phyloP scores from a whole-genome alignment of 176 grass and related monocot species.

The Rhipidocladum racemiflorum region DNA sequence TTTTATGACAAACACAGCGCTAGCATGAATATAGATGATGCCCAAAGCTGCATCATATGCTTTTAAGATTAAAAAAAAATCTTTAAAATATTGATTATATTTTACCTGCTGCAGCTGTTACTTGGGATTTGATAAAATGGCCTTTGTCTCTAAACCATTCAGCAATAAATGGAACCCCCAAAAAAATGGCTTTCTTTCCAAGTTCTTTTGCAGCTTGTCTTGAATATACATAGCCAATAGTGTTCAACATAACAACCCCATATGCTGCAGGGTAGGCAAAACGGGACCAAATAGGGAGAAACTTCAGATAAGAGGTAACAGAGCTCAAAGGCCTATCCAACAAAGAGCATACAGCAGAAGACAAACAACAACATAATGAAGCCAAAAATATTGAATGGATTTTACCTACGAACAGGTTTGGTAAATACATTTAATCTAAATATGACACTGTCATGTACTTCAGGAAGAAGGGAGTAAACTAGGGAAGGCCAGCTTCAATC shows the following conservation, averaged over 20 bases:
- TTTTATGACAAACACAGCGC: slow-evolving; percentile 16
- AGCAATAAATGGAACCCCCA: slow-evolving; percentile 90
- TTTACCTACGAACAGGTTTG: slow-evolving; percentile 4
- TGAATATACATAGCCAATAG: slow-evolving; percentile 92
- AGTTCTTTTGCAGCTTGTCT: slow-evolving; percentile 97
- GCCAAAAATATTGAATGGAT: not conserved
- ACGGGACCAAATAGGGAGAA: slow-evolving; percentile 23
- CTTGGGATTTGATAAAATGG: slow-evolving; percentile 98
- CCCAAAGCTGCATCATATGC: not conserved
- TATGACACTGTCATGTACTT: slow-evolving; percentile 15
- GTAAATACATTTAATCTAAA: not conserved
- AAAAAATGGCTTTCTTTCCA: slow-evolving; percentile 85
- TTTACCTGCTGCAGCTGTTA: slow-evolving; percentile 85
- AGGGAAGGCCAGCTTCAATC: not conserved
- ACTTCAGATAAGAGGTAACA: slow-evolving; percentile 34
- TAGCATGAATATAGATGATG: slow-evolving; percentile 13
- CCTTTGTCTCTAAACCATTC: slow-evolving; percentile 99
- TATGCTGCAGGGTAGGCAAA: slow-evolving; percentile 60
- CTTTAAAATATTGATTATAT: not conserved
- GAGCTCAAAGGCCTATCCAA: not conserved
- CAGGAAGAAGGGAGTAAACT: not conserved
- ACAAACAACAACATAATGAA: slow-evolving; percentile 8
- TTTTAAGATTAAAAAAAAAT: not conserved
- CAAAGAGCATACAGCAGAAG: slow-evolving; percentile 7
- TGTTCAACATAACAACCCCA: slow-evolving; percentile 90